A percentile compares a stretch with the other conserved stretches of the same genome.
Conservation (phyloP, 495 filamentous ascomycete species). For the Penicillium coprophilum region DNA sequence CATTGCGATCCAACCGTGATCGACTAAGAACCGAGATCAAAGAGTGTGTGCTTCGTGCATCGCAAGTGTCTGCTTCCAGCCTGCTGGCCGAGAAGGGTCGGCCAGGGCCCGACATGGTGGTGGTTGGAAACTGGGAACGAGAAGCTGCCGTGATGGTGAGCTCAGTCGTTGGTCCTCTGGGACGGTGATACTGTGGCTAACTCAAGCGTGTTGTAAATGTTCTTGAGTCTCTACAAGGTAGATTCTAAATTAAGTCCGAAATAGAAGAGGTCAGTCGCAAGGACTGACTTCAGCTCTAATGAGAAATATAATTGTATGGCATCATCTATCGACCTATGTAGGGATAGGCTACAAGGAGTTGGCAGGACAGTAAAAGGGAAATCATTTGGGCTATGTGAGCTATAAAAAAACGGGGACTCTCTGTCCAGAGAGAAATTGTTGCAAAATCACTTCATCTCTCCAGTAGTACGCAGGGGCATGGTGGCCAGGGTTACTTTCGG, state of each 20-base stretch:
- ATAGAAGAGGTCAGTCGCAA: not conserved
- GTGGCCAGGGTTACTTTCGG: too few relatives aligned
- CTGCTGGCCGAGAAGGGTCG: slow-evolving; percentile 41
- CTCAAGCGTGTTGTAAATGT: not conserved
- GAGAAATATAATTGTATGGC: not conserved
- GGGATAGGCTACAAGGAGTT: too few relatives aligned
- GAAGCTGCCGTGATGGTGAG: slow-evolving; percentile 96
- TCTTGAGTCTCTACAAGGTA: not conserved
- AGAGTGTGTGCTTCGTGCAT: slow-evolving; percentile 78
- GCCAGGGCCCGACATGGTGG: slow-evolving; percentile 38
- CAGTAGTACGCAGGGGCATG: too few relatives aligned
- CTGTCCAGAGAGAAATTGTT: too few relatives aligned
- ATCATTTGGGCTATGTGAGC: too few relatives aligned
- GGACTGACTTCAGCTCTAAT: not conserved
- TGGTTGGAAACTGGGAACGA: slow-evolving; percentile 71
- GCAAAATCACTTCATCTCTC: too few relatives aligned
- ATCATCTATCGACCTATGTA: too few relatives aligned
- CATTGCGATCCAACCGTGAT: slow-evolving; percentile 72
- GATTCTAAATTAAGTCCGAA: not conserved
- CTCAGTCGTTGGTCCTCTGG: slow-evolving; percentile 58
- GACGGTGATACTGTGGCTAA: slow-evolving; percentile 29
- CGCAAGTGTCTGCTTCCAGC: slow-evolving; percentile 56
- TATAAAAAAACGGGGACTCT: too few relatives aligned
- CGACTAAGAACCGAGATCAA: slow-evolving; percentile 72
- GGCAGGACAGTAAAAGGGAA: too few relatives aligned